Evolutionary conservation across 129 eudicot genomes (phyloP).

Genomic region (Saussurea involucrata): DNA sequence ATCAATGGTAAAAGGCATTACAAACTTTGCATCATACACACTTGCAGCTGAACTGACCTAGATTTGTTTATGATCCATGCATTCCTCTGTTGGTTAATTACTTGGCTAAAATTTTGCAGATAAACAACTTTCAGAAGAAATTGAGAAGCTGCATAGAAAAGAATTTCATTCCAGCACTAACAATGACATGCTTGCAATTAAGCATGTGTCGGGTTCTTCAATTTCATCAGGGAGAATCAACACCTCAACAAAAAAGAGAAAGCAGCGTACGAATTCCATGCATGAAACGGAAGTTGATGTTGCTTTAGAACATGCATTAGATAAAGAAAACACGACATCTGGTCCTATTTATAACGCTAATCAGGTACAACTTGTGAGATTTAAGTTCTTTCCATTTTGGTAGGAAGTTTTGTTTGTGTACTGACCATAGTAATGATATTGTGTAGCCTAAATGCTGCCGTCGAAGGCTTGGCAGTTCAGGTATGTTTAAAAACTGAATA

Average conservation of each 20-base stretch:
- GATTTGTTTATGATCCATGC: not conserved
- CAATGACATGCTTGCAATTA: slow-evolving; percentile 21
- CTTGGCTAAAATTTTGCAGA: slow-evolving; percentile 37
- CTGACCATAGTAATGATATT: slow-evolving; percentile 17
- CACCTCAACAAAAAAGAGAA: slow-evolving; percentile 36
- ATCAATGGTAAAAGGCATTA: not conserved
- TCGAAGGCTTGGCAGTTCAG: slow-evolving; percentile 45
- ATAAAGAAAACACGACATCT: slow-evolving; percentile 20
- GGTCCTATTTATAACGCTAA: slow-evolving; percentile 2
- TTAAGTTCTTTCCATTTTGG: not conserved
- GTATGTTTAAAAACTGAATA: slow-evolving; percentile 23
- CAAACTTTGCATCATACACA: not conserved
- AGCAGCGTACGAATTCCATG: slow-evolving; percentile 26
- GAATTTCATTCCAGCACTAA: slow-evolving; percentile 24
- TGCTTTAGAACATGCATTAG: slow-evolving; percentile 8
- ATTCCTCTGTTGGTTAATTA: not conserved
- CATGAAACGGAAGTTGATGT: slow-evolving; percentile 24
- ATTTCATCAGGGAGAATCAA: slow-evolving; percentile 13
- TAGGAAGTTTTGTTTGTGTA: not conserved
- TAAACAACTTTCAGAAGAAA: slow-evolving; percentile 61
- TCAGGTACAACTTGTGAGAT: slow-evolving; percentile 36
- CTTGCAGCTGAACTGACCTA: not conserved
- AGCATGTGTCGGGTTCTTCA: slow-evolving; percentile 29
- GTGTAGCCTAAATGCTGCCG: slow-evolving; percentile 74
- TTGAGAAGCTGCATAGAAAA: slow-evolving; percentile 43